Evolutionary conservation across 441 rosid genomes (phyloP), one percentile per base, ranked within the genome.

Genomic region (Populus hybrid): DNA sequence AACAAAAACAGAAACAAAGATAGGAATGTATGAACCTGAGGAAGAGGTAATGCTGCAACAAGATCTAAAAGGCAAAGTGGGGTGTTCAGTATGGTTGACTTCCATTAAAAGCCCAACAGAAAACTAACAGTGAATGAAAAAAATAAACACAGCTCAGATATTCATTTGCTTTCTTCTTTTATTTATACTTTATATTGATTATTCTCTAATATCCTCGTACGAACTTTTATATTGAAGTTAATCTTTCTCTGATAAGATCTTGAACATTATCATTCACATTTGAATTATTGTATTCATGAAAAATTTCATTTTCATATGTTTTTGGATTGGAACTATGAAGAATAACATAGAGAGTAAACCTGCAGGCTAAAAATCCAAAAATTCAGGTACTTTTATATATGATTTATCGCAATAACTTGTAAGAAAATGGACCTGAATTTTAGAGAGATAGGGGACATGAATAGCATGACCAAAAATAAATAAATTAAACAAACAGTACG

Each of bases 361-460:
- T 14, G 57, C 16, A 14, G 18, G 18, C 18, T 46, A 11, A 4
- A 14, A 18, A 46, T 61, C 12, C 26, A 61, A 21, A 21, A 9
- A 61, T 21, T 23, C 72, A 36, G 8, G 42, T 40, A 11, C 19
- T 8, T 38, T 2, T 66, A 59, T 40, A 14, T 57, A 42, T 8
- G 70, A 28, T 21, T 36, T n/a, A 23, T 61, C 4, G 7, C n/a
- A 32, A 28, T 67, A 24, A 34, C 61, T 72, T 30, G 28, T 7
- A 32, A 36, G 28, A 77, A 36, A 70, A 42, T 46, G 70, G 53
- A 70, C 32, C 63, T 67, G 35, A 72, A 23, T 10, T 36, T 65
- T 63, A 59, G 23, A 76, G 66, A 64, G 36, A 46, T 14, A 40
- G 14, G 35, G 76, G 78, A 86, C 87, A 82, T 84, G 90, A 73